Base-by-base conservation (phyloP, 805 yeast species). In the Kazachstania martiniae region DNA sequence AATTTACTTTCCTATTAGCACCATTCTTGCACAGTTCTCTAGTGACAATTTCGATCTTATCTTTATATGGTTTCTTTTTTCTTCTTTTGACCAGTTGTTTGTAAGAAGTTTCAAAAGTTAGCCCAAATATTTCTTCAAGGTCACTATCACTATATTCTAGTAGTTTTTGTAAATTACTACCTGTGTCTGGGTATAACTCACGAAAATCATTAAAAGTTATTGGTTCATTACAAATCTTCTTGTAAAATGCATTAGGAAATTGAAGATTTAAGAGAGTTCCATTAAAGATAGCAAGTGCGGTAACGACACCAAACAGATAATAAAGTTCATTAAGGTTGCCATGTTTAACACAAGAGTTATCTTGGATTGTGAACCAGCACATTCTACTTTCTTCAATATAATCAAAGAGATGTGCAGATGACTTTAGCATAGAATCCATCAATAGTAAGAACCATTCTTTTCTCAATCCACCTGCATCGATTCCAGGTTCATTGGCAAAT, bases 391-490 rank as follows among this genome's bases (percentile, higher is more conserved):
- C 85, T 14, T 76, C 81, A 27, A 75, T 70, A 42, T 72, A 70
- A 7, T 59, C 49, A 39, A 91, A 77, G 53, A 86, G 64, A 0
- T 84, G 85, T 21, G 74, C 70, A 29, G 63, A 61, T 2, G 86
- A 80, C 46, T 69, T 70, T 49, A 87, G 81, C 2, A 89, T 53
- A 17, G 78, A 77, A 36, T 70, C 71, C 1, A 82, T 75, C 25
- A 91, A 60, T 25, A 87, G 57, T 29, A 74, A 62, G 54, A 91
- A 87, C 98, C 98, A 89, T 49, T 89, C 98, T 49, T 86, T 87
- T 46, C 79, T 74, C 37, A 89, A 65, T 0, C 98, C 98, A 2
- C 98, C 97, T 1, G 86, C 96, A 60, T 89, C 98, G 15, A 89
- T 71, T 0, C 97, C 98, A 0, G 87, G 93, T 49, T 89, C 98